These are phyloP conservation scores for Ogataea dorogensis DNA, from an alignment of 805 yeast genomes.

Conservation along the genomic window DNA sequence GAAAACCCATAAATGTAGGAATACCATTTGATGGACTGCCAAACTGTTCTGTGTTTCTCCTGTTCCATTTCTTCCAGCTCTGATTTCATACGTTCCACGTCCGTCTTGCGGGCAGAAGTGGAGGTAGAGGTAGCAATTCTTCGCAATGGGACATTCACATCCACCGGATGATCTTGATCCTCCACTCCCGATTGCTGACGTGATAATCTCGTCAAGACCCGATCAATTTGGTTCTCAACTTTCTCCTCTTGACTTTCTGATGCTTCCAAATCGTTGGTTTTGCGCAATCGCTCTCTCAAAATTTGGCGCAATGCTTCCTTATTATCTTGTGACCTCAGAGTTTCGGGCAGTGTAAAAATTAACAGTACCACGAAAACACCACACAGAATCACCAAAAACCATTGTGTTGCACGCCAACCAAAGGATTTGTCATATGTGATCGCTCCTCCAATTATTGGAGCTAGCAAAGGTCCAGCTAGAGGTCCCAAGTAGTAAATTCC, in stretches of 20 bases:
- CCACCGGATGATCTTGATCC: slow-evolving; percentile 30
- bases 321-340: slow-evolving; percentile 63
- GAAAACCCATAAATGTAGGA: slow-evolving; percentile 48
- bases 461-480: slow-evolving; percentile 72
- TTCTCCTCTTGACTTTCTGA: slow-evolving; percentile 7
- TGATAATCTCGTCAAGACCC: slow-evolving; percentile 37
- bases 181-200: slow-evolving; percentile 23
- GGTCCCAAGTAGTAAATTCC: slow-evolving; percentile 82
- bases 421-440: slow-evolving; percentile 53
- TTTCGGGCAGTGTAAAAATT: slow-evolving; percentile 70
- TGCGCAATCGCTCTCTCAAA: slow-evolving; percentile 37
- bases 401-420: slow-evolving; percentile 90
- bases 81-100: slow-evolving; percentile 21
- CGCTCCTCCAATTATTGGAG: slow-evolving; percentile 81
- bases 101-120: slow-evolving; percentile 18
- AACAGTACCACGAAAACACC: slow-evolving; percentile 51
- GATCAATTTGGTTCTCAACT: slow-evolving; percentile 26
- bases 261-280: slow-evolving; percentile 18
- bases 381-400: slow-evolving; percentile 72
- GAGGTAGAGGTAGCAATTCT: slow-evolving; percentile 30
- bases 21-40: slow-evolving; percentile 28
- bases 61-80: slow-evolving; percentile 23
- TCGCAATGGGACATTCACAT: slow-evolving; percentile 35
- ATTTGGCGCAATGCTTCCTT: slow-evolving; percentile 50
- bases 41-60: slow-evolving; percentile 18